Evolutionary conservation across 2,329 filamentous ascomycete genomes (phyloP).

Genomic region (Trichophyton verrucosum): DNA sequence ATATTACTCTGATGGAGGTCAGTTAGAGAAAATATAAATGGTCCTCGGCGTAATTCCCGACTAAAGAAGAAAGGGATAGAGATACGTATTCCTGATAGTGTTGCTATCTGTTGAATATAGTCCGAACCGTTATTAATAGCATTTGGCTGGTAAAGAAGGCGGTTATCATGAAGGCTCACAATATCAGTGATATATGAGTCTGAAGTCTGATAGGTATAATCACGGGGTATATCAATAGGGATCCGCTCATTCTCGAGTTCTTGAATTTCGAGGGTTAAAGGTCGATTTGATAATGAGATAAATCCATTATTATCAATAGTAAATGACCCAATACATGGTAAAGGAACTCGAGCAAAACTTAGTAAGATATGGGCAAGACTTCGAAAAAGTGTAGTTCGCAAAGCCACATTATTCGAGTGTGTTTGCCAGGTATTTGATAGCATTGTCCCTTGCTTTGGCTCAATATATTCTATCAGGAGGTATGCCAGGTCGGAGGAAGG

Average conservation of each 20-base stretch:
- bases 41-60: constrained; percentile 15
- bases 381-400: constrained; percentile 16
- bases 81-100: constrained; percentile 24
- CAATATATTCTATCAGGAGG: constrained; percentile 17
- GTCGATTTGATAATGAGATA: constrained; percentile 17
- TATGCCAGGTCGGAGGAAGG: constrained; percentile 3
- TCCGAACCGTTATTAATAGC: constrained; percentile 3
- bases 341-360: constrained; percentile 13
- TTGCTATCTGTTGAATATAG: constrained; percentile 18
- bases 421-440: constrained; percentile 18
- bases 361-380: constrained; percentile 15
- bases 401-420: constrained; percentile 9
- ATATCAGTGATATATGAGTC: constrained; percentile 20
- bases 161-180: constrained; percentile 19
- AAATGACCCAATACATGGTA: constrained; percentile 26
- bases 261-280: constrained; percentile 18
- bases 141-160: constrained; percentile 21
- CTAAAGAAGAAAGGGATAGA: constrained; percentile 15
- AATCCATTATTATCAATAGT: constrained; percentile 19
- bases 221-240: constrained; percentile 16
- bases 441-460: constrained; percentile 13
- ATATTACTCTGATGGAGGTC: constrained; percentile 22
- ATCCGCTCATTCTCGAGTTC: constrained; percentile 19
- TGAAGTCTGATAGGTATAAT: constrained; percentile 17
- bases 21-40: constrained; percentile 24